Evolutionary conservation across 495 filamentous ascomycete genomes (phyloP).

Genomic region (Penicillium coffeae): DNA sequence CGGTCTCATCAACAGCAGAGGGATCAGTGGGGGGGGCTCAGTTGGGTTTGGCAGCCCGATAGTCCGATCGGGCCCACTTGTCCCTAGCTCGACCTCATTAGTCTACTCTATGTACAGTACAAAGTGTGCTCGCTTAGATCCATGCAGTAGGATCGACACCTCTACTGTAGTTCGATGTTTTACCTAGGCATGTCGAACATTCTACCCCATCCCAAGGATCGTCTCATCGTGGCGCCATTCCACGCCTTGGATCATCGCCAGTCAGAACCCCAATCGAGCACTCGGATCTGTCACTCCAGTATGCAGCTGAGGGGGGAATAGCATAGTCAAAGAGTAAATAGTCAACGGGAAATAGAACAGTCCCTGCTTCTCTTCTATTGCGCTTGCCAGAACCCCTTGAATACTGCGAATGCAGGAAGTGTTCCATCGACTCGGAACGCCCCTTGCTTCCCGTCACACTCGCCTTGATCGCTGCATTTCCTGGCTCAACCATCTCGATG

Average conservation of each 20-base stretch:
- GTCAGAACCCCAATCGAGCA: slow-evolving; percentile 18
- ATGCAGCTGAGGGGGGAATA: too few species aligned
- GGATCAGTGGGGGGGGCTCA: too few species aligned
- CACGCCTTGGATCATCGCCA: slow-evolving; percentile 7
- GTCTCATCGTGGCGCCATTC: slow-evolving; percentile 5
- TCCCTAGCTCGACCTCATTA: slow-evolving; percentile 10
- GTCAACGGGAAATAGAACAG: too few species aligned
- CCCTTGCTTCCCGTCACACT: slow-evolving; percentile 24
- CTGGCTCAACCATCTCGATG: neutral
- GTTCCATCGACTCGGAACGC: slow-evolving; percentile 14
- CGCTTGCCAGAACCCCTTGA: too few species aligned
- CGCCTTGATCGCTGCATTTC: slow-evolving; percentile 20
- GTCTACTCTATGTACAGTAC: too few species aligned
- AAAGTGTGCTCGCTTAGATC: too few species aligned
- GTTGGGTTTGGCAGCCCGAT: neutral
- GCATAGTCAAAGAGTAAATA: too few species aligned
- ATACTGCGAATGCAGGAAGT: neutral
- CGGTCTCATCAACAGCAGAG: too few species aligned
- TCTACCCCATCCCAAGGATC: slow-evolving; percentile 15
- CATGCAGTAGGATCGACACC: neutral
- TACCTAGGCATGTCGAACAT: too few species aligned
- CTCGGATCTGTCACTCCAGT: neutral
- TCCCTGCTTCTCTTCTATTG: too few species aligned
- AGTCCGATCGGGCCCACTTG: slow-evolving; percentile 16
- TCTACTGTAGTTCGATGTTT: too few species aligned